phyloP scores from a whole-genome alignment of 2,329 filamentous ascomycete genomes.

The Pseudogymnoascus sp. region DNA sequence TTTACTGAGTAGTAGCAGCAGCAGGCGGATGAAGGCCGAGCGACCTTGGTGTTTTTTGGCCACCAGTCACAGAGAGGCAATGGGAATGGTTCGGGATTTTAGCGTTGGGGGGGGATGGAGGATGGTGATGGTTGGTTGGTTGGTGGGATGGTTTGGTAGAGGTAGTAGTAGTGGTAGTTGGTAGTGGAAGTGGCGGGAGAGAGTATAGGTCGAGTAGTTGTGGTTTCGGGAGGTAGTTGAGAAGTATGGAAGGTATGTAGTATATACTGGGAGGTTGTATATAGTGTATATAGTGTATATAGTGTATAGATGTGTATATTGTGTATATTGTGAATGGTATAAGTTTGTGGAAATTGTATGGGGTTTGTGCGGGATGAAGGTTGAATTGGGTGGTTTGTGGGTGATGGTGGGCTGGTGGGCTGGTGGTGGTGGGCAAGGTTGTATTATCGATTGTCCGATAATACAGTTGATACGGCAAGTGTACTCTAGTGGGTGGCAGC shows the following conservation, averaged over 20 bases:
- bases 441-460: too few species aligned
- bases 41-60: background rate
- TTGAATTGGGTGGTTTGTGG: too few species aligned
- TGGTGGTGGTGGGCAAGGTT: too few species aligned
- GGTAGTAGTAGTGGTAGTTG: background rate
- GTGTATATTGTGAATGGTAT: background rate
- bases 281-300: background rate
- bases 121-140: background rate
- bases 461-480: too few species aligned
- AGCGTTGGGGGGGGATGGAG: background rate
- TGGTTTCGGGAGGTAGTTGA: too few species aligned
- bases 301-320: background rate
- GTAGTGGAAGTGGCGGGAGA: too few species aligned
- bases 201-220: too few species aligned
- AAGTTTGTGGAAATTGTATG: too few species aligned
- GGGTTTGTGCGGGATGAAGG: too few species aligned
- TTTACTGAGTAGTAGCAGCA: background rate
- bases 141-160: too few species aligned
- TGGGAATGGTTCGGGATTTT: background rate
- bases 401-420: too few species aligned
- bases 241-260: background rate
- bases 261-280: background rate
- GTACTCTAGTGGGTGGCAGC: too few species aligned
- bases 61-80: background rate
- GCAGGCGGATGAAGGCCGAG: background rate